Evolutionary conservation across 2,329 filamentous ascomycete genomes (phyloP).

Genomic region (Cordyceps militaris): DNA sequence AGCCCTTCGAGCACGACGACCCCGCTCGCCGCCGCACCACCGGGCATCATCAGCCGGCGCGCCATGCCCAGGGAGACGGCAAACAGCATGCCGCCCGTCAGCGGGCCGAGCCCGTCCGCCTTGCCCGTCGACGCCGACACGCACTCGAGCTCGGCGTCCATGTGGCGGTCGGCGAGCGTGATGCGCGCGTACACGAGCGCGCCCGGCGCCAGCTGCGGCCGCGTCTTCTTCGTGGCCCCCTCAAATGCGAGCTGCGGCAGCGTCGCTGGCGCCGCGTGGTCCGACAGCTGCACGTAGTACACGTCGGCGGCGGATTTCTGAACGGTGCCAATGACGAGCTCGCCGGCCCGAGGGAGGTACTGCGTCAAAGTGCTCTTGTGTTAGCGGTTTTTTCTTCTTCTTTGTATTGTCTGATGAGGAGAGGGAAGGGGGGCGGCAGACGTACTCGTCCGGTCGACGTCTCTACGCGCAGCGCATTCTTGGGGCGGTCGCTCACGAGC

Average conservation of each 20-base stretch:
- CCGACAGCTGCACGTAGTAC: constrained; percentile 72
- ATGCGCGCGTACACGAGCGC: constrained; percentile 87
- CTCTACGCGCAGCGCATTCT: constrained; percentile 75
- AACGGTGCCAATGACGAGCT: constrained; percentile 83
- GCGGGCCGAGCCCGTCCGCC: constrained; percentile 75
- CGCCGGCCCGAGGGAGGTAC: constrained; percentile 74
- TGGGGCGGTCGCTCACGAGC: constrained; percentile 60
- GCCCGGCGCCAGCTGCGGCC: constrained; percentile 67
- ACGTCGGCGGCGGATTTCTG: constrained; percentile 67
- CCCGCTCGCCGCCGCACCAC: constrained; percentile 51
- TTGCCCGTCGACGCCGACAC: constrained; percentile 82
- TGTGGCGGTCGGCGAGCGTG: constrained; percentile 67
- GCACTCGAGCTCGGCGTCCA: constrained; percentile 87
- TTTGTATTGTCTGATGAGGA: not conserved
- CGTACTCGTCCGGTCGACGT: constrained; percentile 61
- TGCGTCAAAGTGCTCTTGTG: too few species aligned
- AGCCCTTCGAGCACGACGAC: constrained; percentile 74
- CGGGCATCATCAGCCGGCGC: constrained; percentile 63
- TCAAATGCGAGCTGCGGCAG: constrained; percentile 91
- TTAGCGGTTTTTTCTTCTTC: not conserved
- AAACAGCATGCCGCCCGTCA: constrained; percentile 83
- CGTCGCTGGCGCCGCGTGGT: constrained; percentile 55
- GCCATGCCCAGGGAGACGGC: constrained; percentile 73
- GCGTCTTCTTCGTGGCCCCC: constrained; percentile 82
- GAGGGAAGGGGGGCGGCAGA: constrained; percentile 15